A percentile compares a stretch with the other conserved stretches of the same genome.
Conservation (phyloP, 148 eudicot genomes). For the Rhododendron williamsianum region DNA sequence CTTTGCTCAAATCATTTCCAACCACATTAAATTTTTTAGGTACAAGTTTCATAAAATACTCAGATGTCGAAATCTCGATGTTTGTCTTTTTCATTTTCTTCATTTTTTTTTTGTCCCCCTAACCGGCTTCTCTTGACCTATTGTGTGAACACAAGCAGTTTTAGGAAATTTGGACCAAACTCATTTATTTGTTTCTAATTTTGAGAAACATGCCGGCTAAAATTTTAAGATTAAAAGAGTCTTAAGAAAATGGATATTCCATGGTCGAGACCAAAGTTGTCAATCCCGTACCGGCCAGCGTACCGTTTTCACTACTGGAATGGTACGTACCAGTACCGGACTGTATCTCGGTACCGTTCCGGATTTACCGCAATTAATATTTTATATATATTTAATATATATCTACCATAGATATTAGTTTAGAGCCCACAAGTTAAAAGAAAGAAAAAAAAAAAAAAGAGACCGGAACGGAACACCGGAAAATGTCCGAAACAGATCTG, state of each 20-base stretch:
- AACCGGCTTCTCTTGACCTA: not conserved
- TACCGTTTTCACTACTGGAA: too few species aligned
- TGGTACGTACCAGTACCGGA: too few species aligned
- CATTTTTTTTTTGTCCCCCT: not conserved
- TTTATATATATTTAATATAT: too few species aligned
- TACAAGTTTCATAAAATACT: not conserved
- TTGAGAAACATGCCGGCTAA: not conserved
- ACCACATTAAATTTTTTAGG: not conserved
- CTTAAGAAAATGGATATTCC: not conserved
- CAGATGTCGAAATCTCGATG: not conserved
- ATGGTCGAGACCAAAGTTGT: not conserved
- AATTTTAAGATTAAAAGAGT: too few species aligned
- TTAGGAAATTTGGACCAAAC: not conserved
- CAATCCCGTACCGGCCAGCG: too few species aligned
- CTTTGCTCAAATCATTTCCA: not conserved
- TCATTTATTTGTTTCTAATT: not conserved
- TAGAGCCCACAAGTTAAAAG: too few species aligned
- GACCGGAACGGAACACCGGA: too few species aligned
- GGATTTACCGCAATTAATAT: too few species aligned
- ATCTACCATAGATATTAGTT: too few species aligned
- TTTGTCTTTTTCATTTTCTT: not conserved
- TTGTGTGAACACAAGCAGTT: not conserved
- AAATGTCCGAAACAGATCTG: too few species aligned
- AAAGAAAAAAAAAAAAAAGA: too few species aligned
- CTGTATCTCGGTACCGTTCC: too few species aligned